Base-by-base conservation (phyloP, 2,329 filamentous ascomycete genomes). In the Exophiala bonariae region DNA sequence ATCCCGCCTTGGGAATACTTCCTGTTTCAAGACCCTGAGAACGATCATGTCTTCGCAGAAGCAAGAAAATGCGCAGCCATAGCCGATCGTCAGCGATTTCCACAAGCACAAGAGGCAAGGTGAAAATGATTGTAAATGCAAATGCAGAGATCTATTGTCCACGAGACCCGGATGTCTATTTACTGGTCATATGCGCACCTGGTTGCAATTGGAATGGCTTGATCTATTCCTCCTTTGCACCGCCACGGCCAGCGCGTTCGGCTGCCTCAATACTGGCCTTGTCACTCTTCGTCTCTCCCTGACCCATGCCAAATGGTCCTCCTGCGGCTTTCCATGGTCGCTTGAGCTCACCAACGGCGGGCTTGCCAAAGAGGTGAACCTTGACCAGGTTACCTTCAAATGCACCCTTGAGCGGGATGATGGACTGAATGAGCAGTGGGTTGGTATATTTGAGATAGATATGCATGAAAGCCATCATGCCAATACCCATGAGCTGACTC, bases 381-480 rank as follows among this genome's bases (percentile, higher is more conserved):
- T 97, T 96, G 78, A 93, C 82, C 62, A 96, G 78, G 79, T 96
- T 97, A 75, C 86, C 81, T 79, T 99, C 93, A 71, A 99, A 81
- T 36, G 90, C 92, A 67, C 87, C 81, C 85, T 99, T 99, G 72
- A 97, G 79, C 26, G 93, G 93, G 66, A 99, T 93, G 76, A 99
- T 96, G 70, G 87, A 95, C 82, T 99, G 93, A 76, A 99, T 96
- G 64, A 96, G 78, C 41, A 99, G 87, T 33, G 93, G 93, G 83
- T 97, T 99, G 76, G 91, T 97, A 85, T 97, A 99, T 72, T 96
- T 91, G 80, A 99, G 87, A 84, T 97, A 99, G 54, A 99, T 59
- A 77, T 99, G 93, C 92, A 99, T 97, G 66, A 96, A 88, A 54
- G 73, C 83, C 92, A 99, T 97, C 91, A 99, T 99, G 70, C 81